Percentiles rank a stretch among this genome's conserved stretches.
Evolutionary conservation across 139 green algal species (phyloP).

Genomic region (Klebsormidium nitens): DNA sequence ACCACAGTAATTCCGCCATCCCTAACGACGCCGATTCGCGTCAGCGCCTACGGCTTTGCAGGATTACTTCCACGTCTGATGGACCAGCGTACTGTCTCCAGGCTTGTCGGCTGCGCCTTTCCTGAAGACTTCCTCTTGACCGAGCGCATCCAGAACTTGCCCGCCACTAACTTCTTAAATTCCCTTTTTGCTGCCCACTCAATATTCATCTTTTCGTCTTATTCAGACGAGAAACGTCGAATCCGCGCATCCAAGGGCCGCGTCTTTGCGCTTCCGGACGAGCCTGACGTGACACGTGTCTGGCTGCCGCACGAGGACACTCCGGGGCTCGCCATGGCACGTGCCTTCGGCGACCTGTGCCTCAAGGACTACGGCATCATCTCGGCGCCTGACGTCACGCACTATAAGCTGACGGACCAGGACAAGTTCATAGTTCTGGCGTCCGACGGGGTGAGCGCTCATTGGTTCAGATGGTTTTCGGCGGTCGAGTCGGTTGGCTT

Average conservation of each 20-base stretch:
- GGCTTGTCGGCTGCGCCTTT: no score
- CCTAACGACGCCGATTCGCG: no score
- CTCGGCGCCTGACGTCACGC: background rate
- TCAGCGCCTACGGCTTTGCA: no score
- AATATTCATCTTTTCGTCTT: no score
- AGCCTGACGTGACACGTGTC: background rate
- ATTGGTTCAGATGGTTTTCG: background rate
- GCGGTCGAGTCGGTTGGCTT: background rate
- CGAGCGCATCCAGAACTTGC: no score
- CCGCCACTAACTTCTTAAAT: no score
- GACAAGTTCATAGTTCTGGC: conserved; percentile 29
- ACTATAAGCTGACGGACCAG: background rate
- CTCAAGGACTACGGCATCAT: conserved; percentile 9
- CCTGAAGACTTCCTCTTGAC: no score
- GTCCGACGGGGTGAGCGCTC: conserved; percentile 20
- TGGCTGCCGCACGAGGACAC: conserved; percentile 4
- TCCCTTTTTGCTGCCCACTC: no score
- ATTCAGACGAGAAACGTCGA: conserved; percentile 7
- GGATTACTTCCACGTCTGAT: no score
- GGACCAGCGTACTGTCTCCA: no score
- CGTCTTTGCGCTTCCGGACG: conserved; percentile 9
- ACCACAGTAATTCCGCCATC: no score
- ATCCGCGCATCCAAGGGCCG: conserved; percentile 6
- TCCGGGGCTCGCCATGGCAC: conserved; percentile 9
- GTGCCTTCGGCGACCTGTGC: conserved; percentile 8